phyloP scores from a whole-genome alignment of 1,139 yeast species.

The Kodamaea suecica region DNA sequence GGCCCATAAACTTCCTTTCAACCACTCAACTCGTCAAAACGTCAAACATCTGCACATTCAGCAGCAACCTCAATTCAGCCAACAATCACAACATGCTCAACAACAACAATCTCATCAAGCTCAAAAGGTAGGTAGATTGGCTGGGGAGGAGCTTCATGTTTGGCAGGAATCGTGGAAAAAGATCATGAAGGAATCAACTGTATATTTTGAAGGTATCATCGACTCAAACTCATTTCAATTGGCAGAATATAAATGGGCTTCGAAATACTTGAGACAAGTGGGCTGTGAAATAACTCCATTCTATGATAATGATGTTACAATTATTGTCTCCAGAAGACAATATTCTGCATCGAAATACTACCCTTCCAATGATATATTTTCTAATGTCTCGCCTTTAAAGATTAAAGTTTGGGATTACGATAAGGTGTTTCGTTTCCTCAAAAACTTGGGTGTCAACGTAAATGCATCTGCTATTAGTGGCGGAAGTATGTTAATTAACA shows the following conservation, averaged over 20 bases:
- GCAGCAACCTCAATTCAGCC: slow-evolving; percentile 10
- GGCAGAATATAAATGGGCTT: slow-evolving; percentile 53
- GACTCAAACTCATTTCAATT: slow-evolving; percentile 40
- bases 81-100: slow-evolving; percentile 4
- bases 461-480: slow-evolving; percentile 8
- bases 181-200: slow-evolving; percentile 69
- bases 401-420: slow-evolving; percentile 88
- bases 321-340: slow-evolving; percentile 66
- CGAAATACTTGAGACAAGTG: slow-evolving; percentile 50
- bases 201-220: slow-evolving; percentile 72
- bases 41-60: not conserved
- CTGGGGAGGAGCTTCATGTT: slow-evolving; percentile 52
- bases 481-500: no score
- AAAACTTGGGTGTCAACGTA: slow-evolving; percentile 55
- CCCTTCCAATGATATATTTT: slow-evolving; percentile 59
- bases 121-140: slow-evolving; percentile 28
- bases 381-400: slow-evolving; percentile 56
- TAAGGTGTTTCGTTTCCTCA: slow-evolving; percentile 76
- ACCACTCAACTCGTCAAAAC: not conserved
- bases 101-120: no score
- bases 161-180: slow-evolving; percentile 86
- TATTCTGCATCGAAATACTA: slow-evolving; percentile 21
- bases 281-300: slow-evolving; percentile 72
- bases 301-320: slow-evolving; percentile 75
- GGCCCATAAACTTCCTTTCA: slow-evolving; percentile 2